Evolutionary conservation across 2,329 filamentous ascomycete genomes (phyloP), one percentile per base, ranked within the genome.

Genomic region (Tolypocladium inflatum): DNA sequence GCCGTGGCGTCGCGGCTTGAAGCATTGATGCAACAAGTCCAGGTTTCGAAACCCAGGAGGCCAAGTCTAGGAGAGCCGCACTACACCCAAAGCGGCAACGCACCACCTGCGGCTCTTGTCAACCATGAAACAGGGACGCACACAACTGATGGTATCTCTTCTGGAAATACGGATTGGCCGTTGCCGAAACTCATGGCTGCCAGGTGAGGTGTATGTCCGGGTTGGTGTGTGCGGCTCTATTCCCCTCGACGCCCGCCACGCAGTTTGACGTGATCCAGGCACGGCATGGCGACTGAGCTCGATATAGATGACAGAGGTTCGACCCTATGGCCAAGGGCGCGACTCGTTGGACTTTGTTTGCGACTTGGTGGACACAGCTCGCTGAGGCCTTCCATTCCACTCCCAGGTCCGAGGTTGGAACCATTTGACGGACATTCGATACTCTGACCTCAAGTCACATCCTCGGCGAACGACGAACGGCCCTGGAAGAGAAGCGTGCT

Each of bases 11-110:
- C 58, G 60, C 61, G 51, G 60, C 65, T 70, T 78, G 76, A 78
- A 71, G 76, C 76, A 78, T 64, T 71, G 65, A 71, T 79, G 76
- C 70, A 74, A 79, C 76, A 74, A 58, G 67, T 68, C 66, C 62
- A 62, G 67, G 76, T 79, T 79, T 79, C 76, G 75, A 61, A 62
- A 58, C 57, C 64, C 59, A 61, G 63, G 61, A 63, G 61, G 61
- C 51, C 63, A 64, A 57, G 58, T 61, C 57, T 58, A 58, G 48
- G 50, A 51, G 50, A 56, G 23, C 23, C 21, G 38, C 55, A 35
- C 55, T 61, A 57, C 26, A 33, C 59, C 59, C 17, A 54, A 57
- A 52, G 19, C 5, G 48, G 48, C 30, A 35, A 35, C 19, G 48
- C 48, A 35, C 8, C 26, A 9, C n/a, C 26, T 35, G 30, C 9